phyloP scores from a whole-genome alignment of 345 rosid genomes.

The Ceriops decandra region DNA sequence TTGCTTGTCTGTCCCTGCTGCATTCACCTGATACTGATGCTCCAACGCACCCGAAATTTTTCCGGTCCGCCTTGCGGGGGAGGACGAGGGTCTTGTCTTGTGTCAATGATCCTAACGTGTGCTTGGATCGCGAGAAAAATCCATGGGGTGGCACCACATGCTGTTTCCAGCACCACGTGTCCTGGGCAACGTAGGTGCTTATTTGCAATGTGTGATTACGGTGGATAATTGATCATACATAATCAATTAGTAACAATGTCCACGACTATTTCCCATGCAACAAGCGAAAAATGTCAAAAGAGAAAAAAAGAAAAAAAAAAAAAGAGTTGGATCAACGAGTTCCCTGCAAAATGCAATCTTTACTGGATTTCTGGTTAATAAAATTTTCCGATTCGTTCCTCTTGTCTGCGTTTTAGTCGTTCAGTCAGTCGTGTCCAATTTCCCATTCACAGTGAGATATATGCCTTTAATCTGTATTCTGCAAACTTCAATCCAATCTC shows the following conservation, averaged over 20 bases:
- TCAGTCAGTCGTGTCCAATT: neutral
- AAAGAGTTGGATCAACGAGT: too few species aligned
- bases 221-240: constrained; percentile 11
- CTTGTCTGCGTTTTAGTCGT: neutral
- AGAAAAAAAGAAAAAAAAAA: too few species aligned
- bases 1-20: neutral
- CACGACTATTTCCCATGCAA: too few species aligned
- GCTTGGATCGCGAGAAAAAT: constrained; percentile 32
- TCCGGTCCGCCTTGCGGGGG: constrained; percentile 14
- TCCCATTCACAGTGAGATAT: too few species aligned
- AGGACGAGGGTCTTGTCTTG: constrained; percentile 28
- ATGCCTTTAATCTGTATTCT: too few species aligned
- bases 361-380: too few species aligned
- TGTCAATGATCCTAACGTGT: constrained; percentile 19
- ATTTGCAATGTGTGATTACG: constrained; percentile 32
- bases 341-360: too few species aligned
- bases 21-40: constrained; percentile 7
- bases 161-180: constrained; percentile 14
- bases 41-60: constrained; percentile 26
- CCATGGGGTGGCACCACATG: constrained; percentile 39
- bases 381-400: neutral
- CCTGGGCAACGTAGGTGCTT: constrained; percentile 12
- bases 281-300: too few species aligned
- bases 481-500: too few species aligned
- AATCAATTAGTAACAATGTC: too few species aligned